Percentiles rank a stretch among this genome's conserved stretches.
Evolutionary conservation across 768 basidiomycete genomes (phyloP).

Genomic region (Suillus hirtellus): DNA sequence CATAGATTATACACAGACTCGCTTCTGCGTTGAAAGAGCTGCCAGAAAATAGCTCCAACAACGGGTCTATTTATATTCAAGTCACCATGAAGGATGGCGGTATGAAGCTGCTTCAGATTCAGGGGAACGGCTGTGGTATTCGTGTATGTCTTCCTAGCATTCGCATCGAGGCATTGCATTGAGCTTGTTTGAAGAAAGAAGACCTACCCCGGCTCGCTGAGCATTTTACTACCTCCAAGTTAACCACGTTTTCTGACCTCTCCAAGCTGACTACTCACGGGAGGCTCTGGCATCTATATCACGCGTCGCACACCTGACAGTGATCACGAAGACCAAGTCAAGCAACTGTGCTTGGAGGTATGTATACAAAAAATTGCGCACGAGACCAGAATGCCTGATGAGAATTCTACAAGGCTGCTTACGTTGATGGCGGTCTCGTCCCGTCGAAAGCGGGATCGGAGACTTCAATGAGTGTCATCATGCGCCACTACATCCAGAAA

Average conservation of each 20-base stretch:
- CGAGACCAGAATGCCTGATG: constrained; percentile 1
- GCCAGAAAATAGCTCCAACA: constrained; percentile 92
- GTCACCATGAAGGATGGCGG: constrained; percentile 94
- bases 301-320: constrained; percentile 85
- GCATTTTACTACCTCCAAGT: constrained; percentile 93
- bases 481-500: too few relatives aligned
- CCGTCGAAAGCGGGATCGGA: constrained; percentile 62
- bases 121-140: constrained; percentile 96
- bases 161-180: neutral
- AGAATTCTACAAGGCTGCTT: constrained; percentile 60
- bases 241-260: constrained; percentile 84
- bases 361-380: constrained; percentile 30
- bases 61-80: constrained; percentile 82
- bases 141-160: constrained; percentile 52
- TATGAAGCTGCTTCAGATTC: constrained; percentile 90
- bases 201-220: constrained; percentile 92
- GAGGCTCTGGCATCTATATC: constrained; percentile 97
- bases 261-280: constrained; percentile 83
- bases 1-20: constrained; percentile 83
- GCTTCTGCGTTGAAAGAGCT: constrained; percentile 96
- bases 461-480: too few relatives aligned
- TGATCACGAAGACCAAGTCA: constrained; percentile 84
- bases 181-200: constrained; percentile 54
- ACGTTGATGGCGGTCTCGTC: constrained; percentile 73
- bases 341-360: constrained; percentile 94